Evolutionary conservation across 169 alveolate species (phyloP).

Genomic region (Cystoisospora suis): DNA sequence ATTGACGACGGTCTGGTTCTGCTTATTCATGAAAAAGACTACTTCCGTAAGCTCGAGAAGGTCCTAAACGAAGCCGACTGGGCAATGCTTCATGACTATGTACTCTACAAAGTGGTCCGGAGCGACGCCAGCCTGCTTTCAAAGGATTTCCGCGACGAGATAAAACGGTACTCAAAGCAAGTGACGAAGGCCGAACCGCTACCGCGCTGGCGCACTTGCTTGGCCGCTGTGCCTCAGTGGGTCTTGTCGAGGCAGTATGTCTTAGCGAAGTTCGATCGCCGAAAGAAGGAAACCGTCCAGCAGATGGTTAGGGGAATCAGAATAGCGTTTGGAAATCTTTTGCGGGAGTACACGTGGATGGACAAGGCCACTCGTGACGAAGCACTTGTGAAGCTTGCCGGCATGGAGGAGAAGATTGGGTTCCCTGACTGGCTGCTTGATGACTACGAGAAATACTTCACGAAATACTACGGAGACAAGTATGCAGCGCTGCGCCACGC

Average conservation of each 20-base stretch:
- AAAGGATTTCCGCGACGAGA: not conserved
- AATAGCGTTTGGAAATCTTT: not conserved
- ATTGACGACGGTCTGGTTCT: not conserved
- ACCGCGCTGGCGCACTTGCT: constrained; percentile 25
- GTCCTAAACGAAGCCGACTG: not conserved
- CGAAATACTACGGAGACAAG: constrained; percentile 16
- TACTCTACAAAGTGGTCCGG: not conserved
- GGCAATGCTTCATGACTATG: constrained; percentile 5
- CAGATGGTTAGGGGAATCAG: not conserved
- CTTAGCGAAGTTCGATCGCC: not conserved
- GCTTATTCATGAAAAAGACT: constrained; percentile 7
- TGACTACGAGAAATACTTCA: not conserved
- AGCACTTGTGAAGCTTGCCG: constrained; percentile 28
- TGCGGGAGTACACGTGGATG: constrained; percentile 45
- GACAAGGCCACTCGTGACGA: constrained; percentile 26
- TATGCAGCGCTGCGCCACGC: not conserved
- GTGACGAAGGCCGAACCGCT: constrained; percentile 7
- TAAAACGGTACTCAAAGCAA: not conserved
- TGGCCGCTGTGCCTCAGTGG: constrained; percentile 14
- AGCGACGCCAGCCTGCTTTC: constrained; percentile 9
- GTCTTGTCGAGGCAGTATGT: not conserved
- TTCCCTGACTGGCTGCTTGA: constrained; percentile 37
- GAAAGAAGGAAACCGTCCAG: not conserved
- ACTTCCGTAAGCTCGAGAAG: constrained; percentile 4
- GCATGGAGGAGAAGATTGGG: constrained; percentile 9